phyloP scores from a whole-genome alignment of 345 rosid genomes.

The Punica granatum region DNA sequence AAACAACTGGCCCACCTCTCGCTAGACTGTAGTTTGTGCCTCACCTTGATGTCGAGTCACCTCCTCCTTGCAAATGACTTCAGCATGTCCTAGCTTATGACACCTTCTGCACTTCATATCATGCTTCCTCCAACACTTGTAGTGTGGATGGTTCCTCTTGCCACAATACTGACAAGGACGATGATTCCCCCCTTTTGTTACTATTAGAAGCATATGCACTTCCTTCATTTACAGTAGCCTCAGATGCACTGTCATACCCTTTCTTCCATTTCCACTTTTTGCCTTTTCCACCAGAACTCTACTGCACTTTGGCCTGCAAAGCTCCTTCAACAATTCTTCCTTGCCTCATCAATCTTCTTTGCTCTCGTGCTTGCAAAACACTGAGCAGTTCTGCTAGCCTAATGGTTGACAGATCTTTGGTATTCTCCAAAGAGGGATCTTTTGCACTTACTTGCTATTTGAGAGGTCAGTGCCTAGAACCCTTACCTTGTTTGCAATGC shows the following conservation, averaged over 20 bases:
- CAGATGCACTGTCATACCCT: neutral
- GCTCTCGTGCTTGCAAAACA: too few species aligned
- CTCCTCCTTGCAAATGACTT: neutral
- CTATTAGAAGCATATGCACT: neutral
- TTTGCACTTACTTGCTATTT: neutral
- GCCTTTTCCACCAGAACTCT: too few species aligned
- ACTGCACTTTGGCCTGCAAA: too few species aligned
- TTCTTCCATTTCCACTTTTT: neutral
- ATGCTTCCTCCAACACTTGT: too few species aligned
- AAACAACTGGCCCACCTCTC: neutral
- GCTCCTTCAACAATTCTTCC: neutral
- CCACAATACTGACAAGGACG: neutral
- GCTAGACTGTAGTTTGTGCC: neutral
- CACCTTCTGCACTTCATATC: too few species aligned
- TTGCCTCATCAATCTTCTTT: neutral
- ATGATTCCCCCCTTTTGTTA: neutral
- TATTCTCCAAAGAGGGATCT: slow-evolving; percentile 2
- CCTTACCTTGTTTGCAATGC: neutral
- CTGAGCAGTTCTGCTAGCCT: too few species aligned
- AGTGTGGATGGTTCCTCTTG: too few species aligned
- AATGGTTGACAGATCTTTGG: neutral
- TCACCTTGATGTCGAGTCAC: neutral
- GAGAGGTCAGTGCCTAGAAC: neutral
- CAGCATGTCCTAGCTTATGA: too few species aligned
- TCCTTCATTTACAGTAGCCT: neutral